phyloP scores from a whole-genome alignment of 2,329 filamentous ascomycete species.

The Trichoderma sp. region DNA sequence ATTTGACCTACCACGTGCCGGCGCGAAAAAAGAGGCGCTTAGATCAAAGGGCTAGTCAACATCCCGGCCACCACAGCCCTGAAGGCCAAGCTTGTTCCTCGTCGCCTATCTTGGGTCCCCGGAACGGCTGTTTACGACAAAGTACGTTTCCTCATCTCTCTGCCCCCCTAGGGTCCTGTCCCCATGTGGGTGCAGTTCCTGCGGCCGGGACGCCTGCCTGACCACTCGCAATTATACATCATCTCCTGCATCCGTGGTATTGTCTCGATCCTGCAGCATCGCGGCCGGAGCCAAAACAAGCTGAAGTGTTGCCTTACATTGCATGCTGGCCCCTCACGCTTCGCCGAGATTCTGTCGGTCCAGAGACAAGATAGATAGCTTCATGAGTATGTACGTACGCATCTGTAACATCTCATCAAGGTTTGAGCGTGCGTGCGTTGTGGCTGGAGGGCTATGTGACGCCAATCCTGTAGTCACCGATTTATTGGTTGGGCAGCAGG shows the following conservation, averaged over 20 bases:
- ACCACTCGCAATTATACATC: background rate
- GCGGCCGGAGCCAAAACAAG: background rate
- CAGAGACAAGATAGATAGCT: background rate
- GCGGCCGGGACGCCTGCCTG: background rate
- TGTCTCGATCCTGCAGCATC: conserved; percentile 14
- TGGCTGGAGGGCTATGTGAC: background rate
- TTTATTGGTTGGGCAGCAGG: background rate
- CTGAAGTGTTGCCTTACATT: background rate
- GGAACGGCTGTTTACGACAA: background rate
- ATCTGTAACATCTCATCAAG: background rate
- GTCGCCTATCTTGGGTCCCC: background rate
- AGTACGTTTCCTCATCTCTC: background rate
- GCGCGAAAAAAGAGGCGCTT: conserved; percentile 11
- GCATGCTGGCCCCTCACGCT: background rate
- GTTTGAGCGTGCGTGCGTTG: background rate
- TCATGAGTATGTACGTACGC: background rate
- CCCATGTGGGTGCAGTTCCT: background rate
- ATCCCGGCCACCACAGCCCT: background rate
- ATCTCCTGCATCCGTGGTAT: background rate
- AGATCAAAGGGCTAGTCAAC: conserved; percentile 11
- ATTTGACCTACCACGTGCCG: conserved; percentile 1
- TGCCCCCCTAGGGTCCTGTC: background rate
- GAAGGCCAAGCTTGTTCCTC: background rate
- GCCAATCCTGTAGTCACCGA: background rate
- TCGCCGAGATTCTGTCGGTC: background rate